Evolutionary conservation across 2,329 filamentous ascomycete species (phyloP), one percentile per base, ranked within the genome.

Genomic region (Sporothrix euskadiensis): DNA sequence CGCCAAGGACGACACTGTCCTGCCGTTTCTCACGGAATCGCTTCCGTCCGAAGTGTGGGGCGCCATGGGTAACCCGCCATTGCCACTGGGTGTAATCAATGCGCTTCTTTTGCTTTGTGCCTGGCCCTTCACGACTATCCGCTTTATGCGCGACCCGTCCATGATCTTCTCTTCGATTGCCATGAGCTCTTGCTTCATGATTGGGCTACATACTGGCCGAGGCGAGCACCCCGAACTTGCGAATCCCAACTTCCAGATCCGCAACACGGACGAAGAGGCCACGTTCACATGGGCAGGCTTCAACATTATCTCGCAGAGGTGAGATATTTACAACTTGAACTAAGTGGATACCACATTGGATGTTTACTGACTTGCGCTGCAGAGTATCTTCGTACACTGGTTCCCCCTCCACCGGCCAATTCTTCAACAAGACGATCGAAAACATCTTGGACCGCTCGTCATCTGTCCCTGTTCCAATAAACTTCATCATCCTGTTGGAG

Each of bases 251-350:
- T 82, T 83, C 71, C 81, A 83, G 32, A 81, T 83, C 65, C 81
- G 80, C 1, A 82, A 84, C 57, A 84, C 84, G 0, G 83, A 88
- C 71, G 84, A 88, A 73, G 86, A 88, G 73, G 86, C 86, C 2
- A 82, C 83, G 0, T 84, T 81, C 65, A 87, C 86, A 0, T 88
- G 87, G 87, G 81, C 85, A 2, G 85, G 85, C 0, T 85, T 85
- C 75, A 87, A 86, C 32, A 84, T 87, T 16, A 80, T 88, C 8
- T 82, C 84, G 0, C 86, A 88, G 74, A 83, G 83, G 84, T 86
- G 77, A 2, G 77, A 71, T 19, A 6, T 32, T 16, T 10, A 22
- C 12, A n/a, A 32, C 5, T 3, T 35, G 9, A 12, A 12, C 32
- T 10, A 44, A 1, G 10, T 12, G 7, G 7, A n/a, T 26, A 26